These are phyloP conservation scores for Limnanthes douglasii DNA, from an alignment of 345 rosid species.

Conservation along the genomic window DNA sequence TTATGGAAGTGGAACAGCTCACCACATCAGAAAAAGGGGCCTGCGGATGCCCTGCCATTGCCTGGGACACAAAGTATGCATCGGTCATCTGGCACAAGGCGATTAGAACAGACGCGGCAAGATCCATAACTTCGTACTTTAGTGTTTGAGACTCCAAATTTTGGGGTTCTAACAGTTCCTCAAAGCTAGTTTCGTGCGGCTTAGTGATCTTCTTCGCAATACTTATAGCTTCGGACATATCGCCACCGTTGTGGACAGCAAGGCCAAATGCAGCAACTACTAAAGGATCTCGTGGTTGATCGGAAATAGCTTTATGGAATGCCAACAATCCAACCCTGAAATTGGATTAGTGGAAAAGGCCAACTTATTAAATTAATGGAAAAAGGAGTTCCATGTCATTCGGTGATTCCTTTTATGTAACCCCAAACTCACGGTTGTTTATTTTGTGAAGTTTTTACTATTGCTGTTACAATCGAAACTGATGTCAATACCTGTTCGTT, in stretches of 20 bases:
- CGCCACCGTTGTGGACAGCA: constrained; percentile 70
- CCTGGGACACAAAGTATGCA: constrained; percentile 44
- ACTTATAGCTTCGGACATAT: constrained; percentile 42
- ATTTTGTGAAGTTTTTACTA: too few relatives aligned
- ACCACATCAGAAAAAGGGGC: constrained; percentile 83
- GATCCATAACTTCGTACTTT: constrained; percentile 42
- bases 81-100: constrained; percentile 44
- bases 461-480: too few relatives aligned
- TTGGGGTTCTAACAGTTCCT: constrained; percentile 31
- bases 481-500: too few relatives aligned
- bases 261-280: constrained; percentile 74
- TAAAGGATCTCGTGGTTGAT: constrained; percentile 57
- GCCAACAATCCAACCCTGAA: constrained; percentile 71
- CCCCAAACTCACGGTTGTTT: too few relatives aligned
- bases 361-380: neutral
- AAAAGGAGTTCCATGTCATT: neutral
- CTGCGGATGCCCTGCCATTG: constrained; percentile 43
- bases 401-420: too few relatives aligned
- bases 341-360: neutral
- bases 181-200: constrained; percentile 28
- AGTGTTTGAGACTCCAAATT: constrained; percentile 16
- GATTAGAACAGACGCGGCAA: constrained; percentile 36
- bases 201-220: constrained; percentile 43
- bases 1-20: constrained; percentile 2
- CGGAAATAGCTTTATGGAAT: constrained; percentile 61